These are phyloP conservation scores for Jamesozyma jinghongensis DNA, from an alignment of 805 yeast genomes.

Conservation along the genomic window DNA sequence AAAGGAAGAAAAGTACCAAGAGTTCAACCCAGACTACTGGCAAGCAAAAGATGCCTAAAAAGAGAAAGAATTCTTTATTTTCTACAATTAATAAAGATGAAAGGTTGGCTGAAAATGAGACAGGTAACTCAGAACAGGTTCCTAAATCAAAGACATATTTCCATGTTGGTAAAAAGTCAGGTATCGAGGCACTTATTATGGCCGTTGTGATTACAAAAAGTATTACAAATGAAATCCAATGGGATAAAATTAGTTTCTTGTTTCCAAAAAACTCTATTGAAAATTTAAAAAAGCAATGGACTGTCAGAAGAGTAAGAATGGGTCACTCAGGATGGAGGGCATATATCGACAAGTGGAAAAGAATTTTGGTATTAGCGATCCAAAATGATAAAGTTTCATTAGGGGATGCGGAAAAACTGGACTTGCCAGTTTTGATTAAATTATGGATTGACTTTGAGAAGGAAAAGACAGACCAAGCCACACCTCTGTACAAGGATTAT, in stretches of 20 bases:
- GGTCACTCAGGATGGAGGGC: slow-evolving; percentile 52
- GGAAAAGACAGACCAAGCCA: slow-evolving; percentile 10
- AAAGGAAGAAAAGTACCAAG: neutral
- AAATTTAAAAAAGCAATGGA: slow-evolving; percentile 56
- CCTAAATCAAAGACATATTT: slow-evolving; percentile 5
- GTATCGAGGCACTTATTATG: slow-evolving; percentile 49
- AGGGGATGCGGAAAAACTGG: slow-evolving; percentile 42
- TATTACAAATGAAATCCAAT: slow-evolving; percentile 51
- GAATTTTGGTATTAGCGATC: slow-evolving; percentile 49
- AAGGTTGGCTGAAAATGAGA: slow-evolving; percentile 1
- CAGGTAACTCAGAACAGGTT: neutral
- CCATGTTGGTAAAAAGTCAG: slow-evolving; percentile 32
- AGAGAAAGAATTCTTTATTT: slow-evolving; percentile 2
- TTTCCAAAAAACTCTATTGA: slow-evolving; percentile 37
- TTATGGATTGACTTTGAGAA: slow-evolving; percentile 57
- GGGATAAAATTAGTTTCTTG: slow-evolving; percentile 48
- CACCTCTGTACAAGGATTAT: slow-evolving; percentile 27
- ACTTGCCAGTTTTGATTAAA: slow-evolving; percentile 44
- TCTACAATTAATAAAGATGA: slow-evolving; percentile 1
- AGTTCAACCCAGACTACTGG: neutral
- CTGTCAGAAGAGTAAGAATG: slow-evolving; percentile 42
- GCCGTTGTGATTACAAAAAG: slow-evolving; percentile 62
- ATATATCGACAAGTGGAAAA: slow-evolving; percentile 54
- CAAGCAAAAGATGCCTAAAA: neutral
- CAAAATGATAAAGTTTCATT: slow-evolving; percentile 43